Conservation (phyloP, 2,329 filamentous ascomycete genomes). For the Arthroderma sp. region DNA sequence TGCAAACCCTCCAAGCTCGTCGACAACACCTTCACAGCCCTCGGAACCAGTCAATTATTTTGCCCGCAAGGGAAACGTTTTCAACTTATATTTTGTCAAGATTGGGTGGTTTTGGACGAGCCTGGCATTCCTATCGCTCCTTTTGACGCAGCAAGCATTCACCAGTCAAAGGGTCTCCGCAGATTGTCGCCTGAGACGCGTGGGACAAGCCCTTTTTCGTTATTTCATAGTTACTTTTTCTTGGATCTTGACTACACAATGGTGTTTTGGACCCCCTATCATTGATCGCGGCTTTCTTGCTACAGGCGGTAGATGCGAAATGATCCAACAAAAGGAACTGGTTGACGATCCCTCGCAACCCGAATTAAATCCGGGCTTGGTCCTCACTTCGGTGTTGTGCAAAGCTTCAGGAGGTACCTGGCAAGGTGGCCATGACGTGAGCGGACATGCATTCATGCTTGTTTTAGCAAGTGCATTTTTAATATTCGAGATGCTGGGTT, state of each 20-base stretch:
- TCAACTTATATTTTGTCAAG: slow-evolving; percentile 93
- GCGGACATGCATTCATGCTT: slow-evolving; percentile 86
- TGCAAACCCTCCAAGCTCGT: slow-evolving; percentile 34
- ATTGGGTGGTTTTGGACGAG: slow-evolving; percentile 89
- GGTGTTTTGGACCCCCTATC: slow-evolving; percentile 84
- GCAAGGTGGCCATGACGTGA: slow-evolving; percentile 93
- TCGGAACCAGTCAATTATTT: slow-evolving; percentile 54
- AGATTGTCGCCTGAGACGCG: slow-evolving; percentile 31
- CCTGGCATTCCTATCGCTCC: slow-evolving; percentile 56
- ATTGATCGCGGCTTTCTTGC: slow-evolving; percentile 84
- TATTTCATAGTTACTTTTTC: slow-evolving; percentile 61
- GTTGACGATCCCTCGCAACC: slow-evolving; percentile 20
- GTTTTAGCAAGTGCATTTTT: slow-evolving; percentile 73
- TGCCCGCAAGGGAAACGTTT: slow-evolving; percentile 80
- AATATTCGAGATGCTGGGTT: slow-evolving; percentile 63
- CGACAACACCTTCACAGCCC: background rate
- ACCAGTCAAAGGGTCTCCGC: slow-evolving; percentile 33
- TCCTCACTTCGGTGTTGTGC: slow-evolving; percentile 66
- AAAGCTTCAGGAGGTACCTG: slow-evolving; percentile 71
- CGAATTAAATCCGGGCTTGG: slow-evolving; percentile 24
- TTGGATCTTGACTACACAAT: slow-evolving; percentile 87
- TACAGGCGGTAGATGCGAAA: slow-evolving; percentile 73
- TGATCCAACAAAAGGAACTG: slow-evolving; percentile 39
- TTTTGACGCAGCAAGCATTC: slow-evolving; percentile 52
- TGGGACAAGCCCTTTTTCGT: slow-evolving; percentile 51